Evolutionary conservation across 2,329 filamentous ascomycete genomes (phyloP).

Genomic region (Microcera coccophila): DNA sequence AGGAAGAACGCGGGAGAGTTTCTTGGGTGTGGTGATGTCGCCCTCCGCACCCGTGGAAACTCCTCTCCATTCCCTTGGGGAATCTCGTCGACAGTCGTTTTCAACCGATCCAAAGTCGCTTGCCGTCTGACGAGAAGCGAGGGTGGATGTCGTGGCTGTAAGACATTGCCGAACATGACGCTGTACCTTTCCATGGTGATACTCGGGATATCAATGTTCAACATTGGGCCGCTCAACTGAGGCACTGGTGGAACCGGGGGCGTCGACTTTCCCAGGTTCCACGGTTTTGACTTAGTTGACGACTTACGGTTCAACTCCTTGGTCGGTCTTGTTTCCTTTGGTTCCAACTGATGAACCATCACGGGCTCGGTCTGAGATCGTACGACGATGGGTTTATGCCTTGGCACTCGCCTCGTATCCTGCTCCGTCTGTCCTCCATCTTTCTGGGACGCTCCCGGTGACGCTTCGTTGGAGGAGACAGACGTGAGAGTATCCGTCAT

Average conservation of each 20-base stretch:
- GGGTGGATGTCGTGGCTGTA: slow-evolving; percentile 44
- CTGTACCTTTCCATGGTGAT: slow-evolving; percentile 85
- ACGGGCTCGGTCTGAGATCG: slow-evolving; percentile 41
- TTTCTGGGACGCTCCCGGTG: background rate
- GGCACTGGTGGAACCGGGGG: slow-evolving; percentile 14
- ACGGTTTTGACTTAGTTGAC: slow-evolving; percentile 19
- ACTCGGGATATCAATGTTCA: slow-evolving; percentile 77
- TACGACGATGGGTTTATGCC: slow-evolving; percentile 42
- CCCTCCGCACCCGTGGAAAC: slow-evolving; percentile 37
- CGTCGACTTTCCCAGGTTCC: slow-evolving; percentile 16
- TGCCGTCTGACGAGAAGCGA: slow-evolving; percentile 54
- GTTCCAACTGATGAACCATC: slow-evolving; percentile 9
- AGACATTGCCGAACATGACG: slow-evolving; percentile 81
- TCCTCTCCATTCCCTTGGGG: slow-evolving; percentile 35
- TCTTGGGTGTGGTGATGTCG: slow-evolving; percentile 46
- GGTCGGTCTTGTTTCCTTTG: slow-evolving; percentile 17
- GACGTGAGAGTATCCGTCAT: slow-evolving; percentile 23
- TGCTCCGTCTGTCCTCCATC: slow-evolving; percentile 11
- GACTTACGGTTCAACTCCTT: slow-evolving; percentile 26
- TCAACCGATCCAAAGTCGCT: slow-evolving; percentile 55
- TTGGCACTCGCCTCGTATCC: slow-evolving; percentile 21
- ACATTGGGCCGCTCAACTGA: slow-evolving; percentile 33
- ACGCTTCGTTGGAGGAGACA: slow-evolving; percentile 10
- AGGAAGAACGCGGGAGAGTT: slow-evolving; percentile 44
- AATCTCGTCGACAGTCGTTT: slow-evolving; percentile 47